Conservation (phyloP, 2,329 filamentous ascomycete genomes). For the Aspergillus glaucus region DNA sequence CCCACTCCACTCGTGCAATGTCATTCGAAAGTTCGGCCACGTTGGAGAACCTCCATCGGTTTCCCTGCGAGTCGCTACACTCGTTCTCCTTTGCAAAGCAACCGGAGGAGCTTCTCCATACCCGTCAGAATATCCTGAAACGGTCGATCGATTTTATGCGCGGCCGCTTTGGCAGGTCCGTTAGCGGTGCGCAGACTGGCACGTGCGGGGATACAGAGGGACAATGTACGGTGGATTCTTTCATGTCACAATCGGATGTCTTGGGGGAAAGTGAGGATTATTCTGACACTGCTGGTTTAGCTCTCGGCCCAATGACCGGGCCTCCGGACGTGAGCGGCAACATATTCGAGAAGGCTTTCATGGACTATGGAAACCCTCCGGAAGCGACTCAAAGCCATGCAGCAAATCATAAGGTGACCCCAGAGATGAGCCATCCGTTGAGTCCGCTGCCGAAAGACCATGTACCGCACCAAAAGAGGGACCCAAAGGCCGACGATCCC, state of each 20-base stretch:
- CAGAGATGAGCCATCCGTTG: conserved; percentile 11
- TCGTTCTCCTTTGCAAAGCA: conserved; percentile 98
- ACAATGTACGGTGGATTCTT: conserved; percentile 76
- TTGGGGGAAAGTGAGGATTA: conserved; percentile 53
- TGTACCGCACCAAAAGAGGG: conserved; percentile 24
- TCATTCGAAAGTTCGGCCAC: conserved; percentile 65
- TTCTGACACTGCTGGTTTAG: conserved; percentile 40
- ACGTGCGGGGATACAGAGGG: conserved; percentile 76
- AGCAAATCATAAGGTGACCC: neutral
- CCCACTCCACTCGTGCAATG: conserved; percentile 49
- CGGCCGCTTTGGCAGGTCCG: conserved; percentile 77
- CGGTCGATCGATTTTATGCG: conserved; percentile 95
- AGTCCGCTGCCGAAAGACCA: conserved; percentile 27
- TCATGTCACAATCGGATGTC: conserved; percentile 74
- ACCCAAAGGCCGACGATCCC: conserved; percentile 39
- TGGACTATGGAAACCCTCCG: conserved; percentile 28
- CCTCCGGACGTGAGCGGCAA: conserved; percentile 71
- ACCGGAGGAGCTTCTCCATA: conserved; percentile 86
- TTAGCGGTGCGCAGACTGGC: conserved; percentile 73
- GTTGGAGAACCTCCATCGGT: conserved; percentile 80
- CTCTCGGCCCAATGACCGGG: conserved; percentile 66
- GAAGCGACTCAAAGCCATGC: neutral
- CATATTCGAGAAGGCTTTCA: conserved; percentile 77
- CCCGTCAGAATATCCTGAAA: conserved; percentile 85
- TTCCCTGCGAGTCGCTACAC: conserved; percentile 91